Evolutionary conservation across 2,329 filamentous ascomycete species (phyloP), one percentile per base, ranked within the genome.

Genomic region (Elsinoe batatas): DNA sequence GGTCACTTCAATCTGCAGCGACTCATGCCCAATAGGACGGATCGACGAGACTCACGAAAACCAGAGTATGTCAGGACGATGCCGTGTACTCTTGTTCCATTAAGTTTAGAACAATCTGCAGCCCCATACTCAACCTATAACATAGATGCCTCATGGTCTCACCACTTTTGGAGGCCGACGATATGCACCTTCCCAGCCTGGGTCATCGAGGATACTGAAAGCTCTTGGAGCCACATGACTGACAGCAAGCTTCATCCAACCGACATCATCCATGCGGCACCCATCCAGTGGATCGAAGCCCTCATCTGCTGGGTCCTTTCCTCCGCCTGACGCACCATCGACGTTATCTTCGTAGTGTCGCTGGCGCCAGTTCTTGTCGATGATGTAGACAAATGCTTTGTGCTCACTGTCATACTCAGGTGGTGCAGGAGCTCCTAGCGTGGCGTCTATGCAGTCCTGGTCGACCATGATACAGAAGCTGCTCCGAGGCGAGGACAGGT

Each of bases 391-490:
- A n/a, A 49, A 49, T 6, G 44, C 44, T 17, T 35, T 49, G 26
- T 35, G 13, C 44, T 49, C 44, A 12, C 44, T 33, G 15, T 49
- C 44, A 15, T 49, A 49, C 5, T 49, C 44, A 5, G 44, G 44
- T 2, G 44, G 44, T 5, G 44, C 44, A 13, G 44, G 44, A 3
- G 44, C 44, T 33, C 11, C 33, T 8, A 49, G 30, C 5, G 44
- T 49, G n/a, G 44, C 44, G 13, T 49, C 44, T 13, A 49, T 35
- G 12, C 44, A 49, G 30, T 33, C 44, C 30, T 49, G 44, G 10
- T 49, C 26, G 44, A 49, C 44, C 44, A 49, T 49, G 18, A 49
- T 18, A 35, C 44, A 49, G 15, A 49, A 49, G 13, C 10, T 33
- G 26, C 11, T 20, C 26, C 44, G 26, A 5, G 26, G 30, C 3